phyloP scores from a whole-genome alignment of 2,329 filamentous ascomycete species.

The Malbranchea cinnamomea region DNA sequence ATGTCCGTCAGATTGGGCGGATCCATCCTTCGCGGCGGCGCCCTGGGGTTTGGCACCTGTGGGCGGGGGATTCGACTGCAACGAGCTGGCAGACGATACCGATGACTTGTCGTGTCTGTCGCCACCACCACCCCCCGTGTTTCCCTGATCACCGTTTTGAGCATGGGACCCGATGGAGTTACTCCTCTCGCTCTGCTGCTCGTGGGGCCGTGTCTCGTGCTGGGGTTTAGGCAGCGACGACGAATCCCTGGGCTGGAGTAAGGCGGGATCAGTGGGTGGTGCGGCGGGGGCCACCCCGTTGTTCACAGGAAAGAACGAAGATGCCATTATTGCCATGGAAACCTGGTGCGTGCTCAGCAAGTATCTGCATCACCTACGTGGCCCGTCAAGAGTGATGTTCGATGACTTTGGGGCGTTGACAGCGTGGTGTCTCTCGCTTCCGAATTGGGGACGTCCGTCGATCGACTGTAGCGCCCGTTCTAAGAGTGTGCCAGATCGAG shows the following conservation, averaged over 20 bases:
- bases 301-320: constrained; percentile 48
- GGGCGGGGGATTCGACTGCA: too few species aligned
- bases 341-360: too few species aligned
- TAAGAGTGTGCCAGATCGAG: too few species aligned
- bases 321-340: constrained; percentile 31
- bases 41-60: constrained; percentile 21
- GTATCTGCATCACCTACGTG: constrained; percentile 17
- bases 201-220: constrained; percentile 7
- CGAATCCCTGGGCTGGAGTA: constrained; percentile 36
- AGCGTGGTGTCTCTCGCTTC: too few species aligned
- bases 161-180: too few species aligned
- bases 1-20: constrained; percentile 18
- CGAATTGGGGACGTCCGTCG: too few species aligned
- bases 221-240: constrained; percentile 24
- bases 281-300: constrained; percentile 34
- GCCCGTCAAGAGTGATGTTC: constrained; percentile 11
- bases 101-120: too few species aligned
- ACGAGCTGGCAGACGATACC: too few species aligned
- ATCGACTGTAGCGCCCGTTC: too few species aligned
- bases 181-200: too few species aligned
- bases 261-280: constrained; percentile 33
- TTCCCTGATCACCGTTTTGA: neutral
- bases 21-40: constrained; percentile 48
- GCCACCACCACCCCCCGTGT: too few species aligned
- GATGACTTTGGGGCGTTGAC: too few species aligned